These are phyloP conservation scores for Picea engelmannii DNA, from an alignment of 83 land plant genomes.

Conservation along the genomic window DNA sequence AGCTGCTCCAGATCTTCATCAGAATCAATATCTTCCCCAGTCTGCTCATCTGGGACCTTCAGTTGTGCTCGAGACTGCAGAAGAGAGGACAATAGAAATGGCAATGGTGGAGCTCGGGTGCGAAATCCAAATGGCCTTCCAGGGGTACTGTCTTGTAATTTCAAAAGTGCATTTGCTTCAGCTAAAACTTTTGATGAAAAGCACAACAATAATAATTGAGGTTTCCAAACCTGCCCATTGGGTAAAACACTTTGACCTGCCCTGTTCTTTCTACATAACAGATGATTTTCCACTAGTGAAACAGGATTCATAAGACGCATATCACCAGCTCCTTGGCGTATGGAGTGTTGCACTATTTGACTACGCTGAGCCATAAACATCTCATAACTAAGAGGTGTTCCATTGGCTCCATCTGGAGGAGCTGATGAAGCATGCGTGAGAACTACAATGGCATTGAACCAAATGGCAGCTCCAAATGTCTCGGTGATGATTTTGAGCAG, in stretches of 20 bases:
- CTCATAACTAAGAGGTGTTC: too few species aligned
- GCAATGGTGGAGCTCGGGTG: constrained; percentile 79
- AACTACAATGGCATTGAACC: constrained; percentile 67
- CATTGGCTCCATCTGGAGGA: too few species aligned
- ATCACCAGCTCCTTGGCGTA: too few species aligned
- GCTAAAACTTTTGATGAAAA: constrained; percentile 94
- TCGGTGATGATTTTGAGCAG: constrained; percentile 60
- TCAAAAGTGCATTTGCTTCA: constrained; percentile 89
- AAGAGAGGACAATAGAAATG: constrained; percentile 75
- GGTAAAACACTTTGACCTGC: constrained; percentile 71
- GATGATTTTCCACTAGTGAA: constrained; percentile 58
- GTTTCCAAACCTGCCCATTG: constrained; percentile 97
- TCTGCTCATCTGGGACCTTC: too few species aligned
- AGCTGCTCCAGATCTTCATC: too few species aligned
- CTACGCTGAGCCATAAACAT: too few species aligned
- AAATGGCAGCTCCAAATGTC: constrained; percentile 56
- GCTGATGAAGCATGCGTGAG: constrained; percentile 63
- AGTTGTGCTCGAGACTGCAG: too few species aligned
- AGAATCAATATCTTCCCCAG: too few species aligned
- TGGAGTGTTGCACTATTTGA: too few species aligned
- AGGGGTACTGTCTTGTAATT: constrained; percentile 86
- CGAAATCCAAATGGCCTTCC: constrained; percentile 68
- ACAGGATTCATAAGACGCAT: too few species aligned
- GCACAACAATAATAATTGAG: constrained; percentile 86
- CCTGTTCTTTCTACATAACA: constrained; percentile 53